phyloP scores from a whole-genome alignment of 192 early-diverging fungal genomes.

The Lobosporangium transversale region DNA sequence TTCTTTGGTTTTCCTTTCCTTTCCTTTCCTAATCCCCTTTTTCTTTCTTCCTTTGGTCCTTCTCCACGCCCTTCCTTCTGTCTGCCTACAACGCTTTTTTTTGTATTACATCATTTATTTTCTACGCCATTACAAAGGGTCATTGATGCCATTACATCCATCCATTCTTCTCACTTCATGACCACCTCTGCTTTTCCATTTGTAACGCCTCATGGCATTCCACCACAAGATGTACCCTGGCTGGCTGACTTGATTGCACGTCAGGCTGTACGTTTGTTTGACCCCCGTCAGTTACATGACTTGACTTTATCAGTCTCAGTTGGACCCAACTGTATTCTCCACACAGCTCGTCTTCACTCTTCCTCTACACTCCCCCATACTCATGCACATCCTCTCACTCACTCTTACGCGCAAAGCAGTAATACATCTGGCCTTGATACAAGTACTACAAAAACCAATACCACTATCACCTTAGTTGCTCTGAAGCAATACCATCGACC shows the following conservation, averaged over 20 bases:
- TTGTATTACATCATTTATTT: not conserved
- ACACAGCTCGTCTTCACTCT: conserved; percentile 27
- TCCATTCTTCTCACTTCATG: not conserved
- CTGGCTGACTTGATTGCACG: conserved; percentile 32
- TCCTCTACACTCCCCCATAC: not conserved
- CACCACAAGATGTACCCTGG: conserved; percentile 46
- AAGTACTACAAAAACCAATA: not conserved
- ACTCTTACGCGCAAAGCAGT: not conserved
- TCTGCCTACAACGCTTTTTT: not conserved
- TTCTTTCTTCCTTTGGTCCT: not conserved
- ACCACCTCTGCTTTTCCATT: conserved; percentile 3
- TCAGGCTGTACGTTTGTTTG: conserved; percentile 34
- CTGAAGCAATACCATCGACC: conserved; percentile 43
- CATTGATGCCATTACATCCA: not conserved
- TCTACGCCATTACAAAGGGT: too few species aligned
- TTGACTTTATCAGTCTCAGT: conserved; percentile 18
- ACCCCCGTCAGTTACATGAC: conserved; percentile 24
- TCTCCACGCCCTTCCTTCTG: not conserved
- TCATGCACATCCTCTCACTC: not conserved
- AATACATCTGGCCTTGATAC: not conserved
- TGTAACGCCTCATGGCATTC: conserved; percentile 24
- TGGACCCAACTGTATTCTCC: conserved; percentile 25
- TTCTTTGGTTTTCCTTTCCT: not conserved
- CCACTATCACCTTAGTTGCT: conserved; percentile 10
- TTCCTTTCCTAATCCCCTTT: not conserved